Evolutionary conservation across 768 basidiomycete genomes (phyloP), one percentile per base, ranked within the genome.

Genomic region (Cytidiella melzeri): DNA sequence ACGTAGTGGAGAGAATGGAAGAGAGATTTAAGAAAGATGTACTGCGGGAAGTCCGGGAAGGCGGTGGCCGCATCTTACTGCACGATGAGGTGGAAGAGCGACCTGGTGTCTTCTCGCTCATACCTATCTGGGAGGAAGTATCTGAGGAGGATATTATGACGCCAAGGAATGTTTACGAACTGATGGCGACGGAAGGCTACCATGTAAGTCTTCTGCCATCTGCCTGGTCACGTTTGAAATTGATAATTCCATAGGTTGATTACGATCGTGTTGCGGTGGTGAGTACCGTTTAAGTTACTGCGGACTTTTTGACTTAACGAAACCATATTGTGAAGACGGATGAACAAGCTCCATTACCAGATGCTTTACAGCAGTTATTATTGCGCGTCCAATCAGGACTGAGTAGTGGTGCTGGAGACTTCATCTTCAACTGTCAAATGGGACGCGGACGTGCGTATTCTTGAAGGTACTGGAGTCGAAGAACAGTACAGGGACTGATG

Each of bases 341-440:
- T 58, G 95, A 99, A 63, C 94, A 95, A 69, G 92, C 94, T 0
- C 95, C 95, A 0, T 73, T 98, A 15, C 96, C 96, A 0, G 87
- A 75, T 37, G 91, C 92, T 4, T 77, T 97, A 18, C 80, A 76
- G 19, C 83, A 87, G 46, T 73, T 99, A 37, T 70, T 95, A 23
- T 78, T 82, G 21, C 80, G 93, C 27, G 77, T 97, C 4, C 75
- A 76, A 63, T 60, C 73, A 51, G 74, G 76, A 47, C 55, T 83
- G 40, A 67, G 75, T 1, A 34, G 9, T 34, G 70, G 75, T 24
- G 78, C 82, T 1, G 86, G 81, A 3, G 90, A 91, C 57, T 87
- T 92, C 57, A 70, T 92, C 41, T 97, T 96, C 72, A 98, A 98
- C 58, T 99, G 96, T 66, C 96, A 98, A 66, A 95, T 97, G 92